Base-by-base conservation (phyloP, 352 stramenopile species). In the Pythium insidiosum region DNA sequence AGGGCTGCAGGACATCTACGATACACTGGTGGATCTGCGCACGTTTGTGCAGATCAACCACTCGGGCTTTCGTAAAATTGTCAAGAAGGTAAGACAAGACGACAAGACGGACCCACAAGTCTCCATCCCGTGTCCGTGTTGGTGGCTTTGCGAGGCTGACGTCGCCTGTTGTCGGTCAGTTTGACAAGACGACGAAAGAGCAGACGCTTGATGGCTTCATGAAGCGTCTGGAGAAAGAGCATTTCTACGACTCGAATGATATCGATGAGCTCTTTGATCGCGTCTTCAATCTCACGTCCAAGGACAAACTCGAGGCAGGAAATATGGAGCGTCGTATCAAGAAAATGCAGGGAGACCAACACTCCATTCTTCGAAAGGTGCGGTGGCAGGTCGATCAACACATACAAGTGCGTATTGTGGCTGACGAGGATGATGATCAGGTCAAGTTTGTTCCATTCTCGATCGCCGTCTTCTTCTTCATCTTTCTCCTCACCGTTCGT, bases 51-150 rank as follows among this genome's bases (percentile, higher is more conserved):
- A 94, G 51, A 90, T 96, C 38, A 97, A 97, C 62, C 73, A 89
- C 62, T 94, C 84, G 47, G 87, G 86, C 21, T 96, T 97, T 52
- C 75, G 86, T 3, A 97, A 97, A 61, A 96, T 96, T 38, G 84
- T 97, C 31, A 97, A 97, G 60, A 97, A 93, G 73, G 78, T 87
- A 28, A 4, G 23, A 20, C n/a, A n/a, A n/a, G n/a, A n/a, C n/a
- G n/a, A n/a, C n/a, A n/a, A n/a, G n/a, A n/a, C n/a, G n/a, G n/a
- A n/a, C n/a, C n/a, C n/a, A n/a, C n/a, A n/a, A n/a, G n/a, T n/a
- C n/a, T n/a, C n/a, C n/a, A n/a, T n/a, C n/a, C n/a, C n/a, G n/a
- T n/a, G n/a, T n/a, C n/a, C n/a, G n/a, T n/a, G n/a, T n/a, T n/a
- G n/a, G n/a, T n/a, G n/a, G n/a, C n/a, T n/a, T n/a, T n/a, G n/a